phyloP scores from a whole-genome alignment of 2,329 filamentous ascomycete genomes.

The Nemania bipapillata region DNA sequence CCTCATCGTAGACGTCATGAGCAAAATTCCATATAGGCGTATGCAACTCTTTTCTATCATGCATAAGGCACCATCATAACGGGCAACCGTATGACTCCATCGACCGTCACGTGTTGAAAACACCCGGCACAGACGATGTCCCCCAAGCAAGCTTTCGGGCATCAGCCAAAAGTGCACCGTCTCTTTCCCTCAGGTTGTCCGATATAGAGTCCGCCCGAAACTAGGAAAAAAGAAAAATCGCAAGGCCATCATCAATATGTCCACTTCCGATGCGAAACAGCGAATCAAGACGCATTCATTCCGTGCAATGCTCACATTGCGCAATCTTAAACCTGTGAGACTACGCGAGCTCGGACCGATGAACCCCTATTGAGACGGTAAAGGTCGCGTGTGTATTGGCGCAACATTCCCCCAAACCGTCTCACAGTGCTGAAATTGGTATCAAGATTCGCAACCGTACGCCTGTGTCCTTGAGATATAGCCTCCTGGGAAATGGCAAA shows the following conservation, averaged over 20 bases:
- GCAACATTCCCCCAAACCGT: neutral
- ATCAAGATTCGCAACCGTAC: neutral
- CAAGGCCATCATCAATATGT: neutral
- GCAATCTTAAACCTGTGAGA: neutral
- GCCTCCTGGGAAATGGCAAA: neutral
- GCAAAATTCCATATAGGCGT: neutral
- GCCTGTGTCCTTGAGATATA: neutral
- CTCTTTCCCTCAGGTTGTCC: neutral
- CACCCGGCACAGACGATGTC: neutral
- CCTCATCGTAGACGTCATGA: neutral
- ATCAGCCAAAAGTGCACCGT: constrained; percentile 9
- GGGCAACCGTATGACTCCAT: neutral
- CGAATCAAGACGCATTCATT: neutral
- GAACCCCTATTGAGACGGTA: neutral
- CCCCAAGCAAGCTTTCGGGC: constrained; percentile 21
- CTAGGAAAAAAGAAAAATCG: neutral
- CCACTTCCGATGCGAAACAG: neutral
- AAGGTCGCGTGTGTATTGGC: neutral
- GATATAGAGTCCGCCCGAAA: neutral
- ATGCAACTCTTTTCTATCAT: constrained; percentile 3
- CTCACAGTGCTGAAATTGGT: neutral
- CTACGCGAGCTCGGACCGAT: neutral
- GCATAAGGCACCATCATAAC: neutral
- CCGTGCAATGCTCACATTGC: neutral
- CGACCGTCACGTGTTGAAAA: constrained; percentile 1